Evolutionary conservation across 495 filamentous ascomycete species (phyloP).

Genomic region (Talaromyces ruber): DNA sequence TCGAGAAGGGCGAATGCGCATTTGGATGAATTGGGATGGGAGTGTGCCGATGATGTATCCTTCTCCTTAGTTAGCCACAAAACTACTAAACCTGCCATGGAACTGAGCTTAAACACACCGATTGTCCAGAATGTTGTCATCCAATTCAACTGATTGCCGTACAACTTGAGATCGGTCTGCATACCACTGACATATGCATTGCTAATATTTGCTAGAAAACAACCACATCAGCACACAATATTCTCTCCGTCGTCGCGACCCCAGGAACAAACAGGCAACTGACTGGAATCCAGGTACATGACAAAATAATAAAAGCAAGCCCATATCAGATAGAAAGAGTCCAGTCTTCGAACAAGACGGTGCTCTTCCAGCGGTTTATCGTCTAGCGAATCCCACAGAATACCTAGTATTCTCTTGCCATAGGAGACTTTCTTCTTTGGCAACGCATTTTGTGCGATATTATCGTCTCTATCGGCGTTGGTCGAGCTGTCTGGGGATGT

Average conservation of each 20-base stretch:
- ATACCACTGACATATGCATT: constrained; percentile 20
- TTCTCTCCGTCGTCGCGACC: no score
- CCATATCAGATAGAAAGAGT: background rate
- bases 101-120: constrained; percentile 18
- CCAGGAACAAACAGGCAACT: background rate
- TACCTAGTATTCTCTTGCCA: background rate
- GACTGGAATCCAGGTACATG: constrained; percentile 5
- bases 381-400: constrained; percentile 5
- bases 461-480: background rate
- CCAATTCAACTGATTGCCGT: constrained; percentile 43
- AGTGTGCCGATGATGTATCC: constrained; percentile 4
- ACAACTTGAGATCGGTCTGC: constrained; percentile 53
- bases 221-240: background rate
- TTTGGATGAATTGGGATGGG: constrained; percentile 4
- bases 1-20: constrained; percentile 35
- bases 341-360: constrained; percentile 4
- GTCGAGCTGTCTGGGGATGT: background rate
- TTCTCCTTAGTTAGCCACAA: no score
- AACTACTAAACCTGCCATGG: no score
- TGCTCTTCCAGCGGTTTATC: constrained; percentile 7
- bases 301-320: constrained; percentile 4
- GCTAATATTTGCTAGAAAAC: background rate
- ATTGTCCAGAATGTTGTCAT: constrained; percentile 52
- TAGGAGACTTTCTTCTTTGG: background rate
- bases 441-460: background rate